Evolutionary conservation across 768 basidiomycete species (phyloP), one percentile per base, ranked within the genome.

Genomic region (Ephemerocybe angulata): DNA sequence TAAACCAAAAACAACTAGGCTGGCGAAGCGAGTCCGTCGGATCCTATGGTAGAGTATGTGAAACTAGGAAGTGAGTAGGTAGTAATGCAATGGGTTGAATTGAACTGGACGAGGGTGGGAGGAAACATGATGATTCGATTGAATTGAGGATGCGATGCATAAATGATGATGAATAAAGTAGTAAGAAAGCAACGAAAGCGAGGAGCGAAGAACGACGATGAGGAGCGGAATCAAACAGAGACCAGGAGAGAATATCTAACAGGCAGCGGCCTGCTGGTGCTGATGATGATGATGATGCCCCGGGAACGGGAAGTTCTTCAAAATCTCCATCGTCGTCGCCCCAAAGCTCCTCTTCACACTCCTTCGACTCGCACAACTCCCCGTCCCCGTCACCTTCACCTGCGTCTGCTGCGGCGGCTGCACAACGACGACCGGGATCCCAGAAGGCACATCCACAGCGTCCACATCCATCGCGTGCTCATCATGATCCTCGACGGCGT

Each of bases 231-330:
- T n/a, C n/a, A n/a, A n/a, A n/a, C n/a, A 38, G 10, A 35, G 50
- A 37, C 24, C 40, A 52, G 6, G 50, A 24, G 17, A 8, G 33
- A 35, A 35, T 35, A 35, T 35, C 33, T 35, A 8, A 35, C 8
- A 35, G 8, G 33, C 8, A 17, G 33, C 17, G 33, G 33, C 8
- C 17, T 50, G 60, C 25, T 50, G 64, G 35, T 64, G 64, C 15
- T 43, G 42, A 24, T 22, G 37, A 62, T 56, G 49, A 63, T 65
- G 60, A 44, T 27, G 72, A 64, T 33, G 72, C 53, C 48, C 47
- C 11, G 12, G 80, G 78, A 57, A 82, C 62, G 80, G 80, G 48
- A 82, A 82, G 15, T 78, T 68, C 47, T 73, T 70, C 25, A 81
- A 70, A 3, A 81, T 58, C 1, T 82, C 80, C 61, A 75, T 60